Evolutionary conservation across 495 filamentous ascomycete species (phyloP), one percentile per base, ranked within the genome.

Genomic region (Eremomyces bilateralis): DNA sequence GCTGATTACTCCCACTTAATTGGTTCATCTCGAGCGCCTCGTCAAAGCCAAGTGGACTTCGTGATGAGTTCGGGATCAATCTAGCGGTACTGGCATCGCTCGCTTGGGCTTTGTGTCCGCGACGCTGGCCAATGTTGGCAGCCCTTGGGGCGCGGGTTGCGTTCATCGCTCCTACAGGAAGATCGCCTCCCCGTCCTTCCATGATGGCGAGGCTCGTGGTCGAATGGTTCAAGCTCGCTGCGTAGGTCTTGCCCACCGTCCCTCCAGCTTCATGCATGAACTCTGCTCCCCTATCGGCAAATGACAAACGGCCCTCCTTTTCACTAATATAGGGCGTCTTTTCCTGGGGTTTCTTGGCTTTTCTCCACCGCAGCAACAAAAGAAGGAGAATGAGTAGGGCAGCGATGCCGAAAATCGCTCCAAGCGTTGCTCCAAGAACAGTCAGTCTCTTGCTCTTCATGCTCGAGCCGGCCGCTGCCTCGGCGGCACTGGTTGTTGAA

Each of bases 361-460:
- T 71, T 35, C 63, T 59, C 38, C 70, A 72, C 44, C 70, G 65
- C 8, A 97, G 53, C 19, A 76, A 59, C 31, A 83, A 56, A 12
- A 93, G 61, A 3, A 79, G 41, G 5, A 72, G 36, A 8, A 75
- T 58, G n/a, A 94, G 53, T 6, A 94, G 50, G 1, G 74, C 51
- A 12, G 68, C 73, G 31, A 76, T 52, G 1, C 76, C 82, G 35
- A 81, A 63, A 16, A 93, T 65, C 12, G 71, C 69, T 3, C 84
- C 82, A 1, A 97, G 63, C 1, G 76, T 75, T 25, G 74, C 76
- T 31, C 77, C 82, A 1, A 97, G 64, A 21, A 91, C 74, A 16
- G 63, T 63, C 11, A 69, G 57, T 28, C 58, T 60, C 21, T 62
- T 47, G 33, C 36, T 51, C 30, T 47, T 50, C 33, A 39, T 51